Evolutionary conservation across 805 yeast genomes (phyloP).

Genomic region (Yarrowia sp.): DNA sequence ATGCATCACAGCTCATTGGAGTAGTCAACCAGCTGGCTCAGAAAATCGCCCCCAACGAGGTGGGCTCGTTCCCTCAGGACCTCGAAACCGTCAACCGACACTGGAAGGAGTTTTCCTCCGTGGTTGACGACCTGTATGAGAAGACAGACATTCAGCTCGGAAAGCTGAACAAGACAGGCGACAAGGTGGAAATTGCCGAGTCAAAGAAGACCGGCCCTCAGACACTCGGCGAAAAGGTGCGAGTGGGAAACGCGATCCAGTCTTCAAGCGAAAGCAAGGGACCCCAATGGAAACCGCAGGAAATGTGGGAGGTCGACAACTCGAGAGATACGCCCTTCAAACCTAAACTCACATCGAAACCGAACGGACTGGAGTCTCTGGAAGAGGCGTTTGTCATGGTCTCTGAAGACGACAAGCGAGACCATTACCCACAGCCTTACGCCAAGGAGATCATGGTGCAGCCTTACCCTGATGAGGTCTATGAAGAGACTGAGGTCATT

Average conservation of each 20-base stretch:
- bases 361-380: slow-evolving; percentile 59
- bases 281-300: slow-evolving; percentile 44
- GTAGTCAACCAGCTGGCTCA: slow-evolving; percentile 36
- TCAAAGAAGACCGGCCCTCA: slow-evolving; percentile 4
- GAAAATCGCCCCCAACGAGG: slow-evolving; percentile 34
- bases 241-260: slow-evolving; percentile 22
- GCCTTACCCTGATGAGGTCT: slow-evolving; percentile 62
- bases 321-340: slow-evolving; percentile 67
- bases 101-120: slow-evolving; percentile 63
- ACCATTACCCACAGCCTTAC: slow-evolving; percentile 78
- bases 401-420: slow-evolving; percentile 29
- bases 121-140: slow-evolving; percentile 71
- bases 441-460: slow-evolving; percentile 65
- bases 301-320: slow-evolving; percentile 55
- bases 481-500: slow-evolving; percentile 48
- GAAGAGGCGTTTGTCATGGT: slow-evolving; percentile 50
- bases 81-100: slow-evolving; percentile 41
- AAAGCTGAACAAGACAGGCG: slow-evolving; percentile 36
- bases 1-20: slow-evolving; percentile 36
- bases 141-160: slow-evolving; percentile 71
- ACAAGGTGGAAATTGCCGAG: slow-evolving; percentile 28
- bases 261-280: slow-evolving; percentile 22
- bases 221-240: slow-evolving; percentile 7
- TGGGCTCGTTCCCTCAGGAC: slow-evolving; percentile 43
- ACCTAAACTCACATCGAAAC: slow-evolving; percentile 71